Percentiles rank a stretch among this genome's conserved stretches.
Evolutionary conservation across 306 rosid genomes (phyloP).

Genomic region (Aeschynomene evenia): DNA sequence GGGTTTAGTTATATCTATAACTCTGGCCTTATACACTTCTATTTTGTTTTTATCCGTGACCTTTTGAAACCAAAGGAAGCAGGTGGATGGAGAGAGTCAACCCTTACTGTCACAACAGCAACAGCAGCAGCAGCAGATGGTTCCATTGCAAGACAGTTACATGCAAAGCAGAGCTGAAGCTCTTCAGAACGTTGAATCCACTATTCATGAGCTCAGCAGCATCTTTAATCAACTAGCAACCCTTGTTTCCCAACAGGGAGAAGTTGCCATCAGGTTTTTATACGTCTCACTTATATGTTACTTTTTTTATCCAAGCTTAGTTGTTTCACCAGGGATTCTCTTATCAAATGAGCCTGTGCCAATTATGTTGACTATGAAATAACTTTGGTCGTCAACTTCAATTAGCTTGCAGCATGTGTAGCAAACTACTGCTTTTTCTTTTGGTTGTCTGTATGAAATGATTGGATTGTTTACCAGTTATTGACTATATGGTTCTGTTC

Average conservation of each 20-base stretch:
- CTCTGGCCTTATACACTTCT: not conserved
- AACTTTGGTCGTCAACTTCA: slow-evolving; percentile 17
- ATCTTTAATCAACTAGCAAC: slow-evolving; percentile 95
- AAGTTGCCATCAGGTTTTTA: slow-evolving; percentile 87
- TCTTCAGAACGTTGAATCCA: slow-evolving; percentile 94
- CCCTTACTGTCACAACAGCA: slow-evolving; percentile 65
- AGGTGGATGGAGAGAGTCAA: slow-evolving; percentile 82
- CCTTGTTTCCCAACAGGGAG: slow-evolving; percentile 97
- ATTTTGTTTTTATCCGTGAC: not conserved
- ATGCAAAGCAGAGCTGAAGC: slow-evolving; percentile 99
- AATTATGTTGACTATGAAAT: not conserved
- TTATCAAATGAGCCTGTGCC: not conserved
- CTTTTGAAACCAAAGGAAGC: slow-evolving; percentile 58
- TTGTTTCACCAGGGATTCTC: not conserved
- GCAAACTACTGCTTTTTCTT: not conserved
- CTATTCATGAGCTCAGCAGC: slow-evolving; percentile 91
- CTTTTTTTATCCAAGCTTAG: not conserved
- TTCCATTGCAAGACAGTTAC: slow-evolving; percentile 89
- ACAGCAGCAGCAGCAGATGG: slow-evolving; percentile 77
- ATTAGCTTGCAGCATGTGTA: slow-evolving; percentile 13
- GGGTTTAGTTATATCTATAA: slow-evolving; percentile 7
- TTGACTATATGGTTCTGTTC: not conserved
- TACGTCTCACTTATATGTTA: slow-evolving; percentile 12
- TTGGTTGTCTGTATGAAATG: slow-evolving; percentile 3
- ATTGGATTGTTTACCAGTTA: slow-evolving; percentile 9